Percentiles rank a stretch among this genome's conserved stretches.
Evolutionary conservation across 2,329 filamentous ascomycete genomes (phyloP).

Genomic region (Epichloe festucae): DNA sequence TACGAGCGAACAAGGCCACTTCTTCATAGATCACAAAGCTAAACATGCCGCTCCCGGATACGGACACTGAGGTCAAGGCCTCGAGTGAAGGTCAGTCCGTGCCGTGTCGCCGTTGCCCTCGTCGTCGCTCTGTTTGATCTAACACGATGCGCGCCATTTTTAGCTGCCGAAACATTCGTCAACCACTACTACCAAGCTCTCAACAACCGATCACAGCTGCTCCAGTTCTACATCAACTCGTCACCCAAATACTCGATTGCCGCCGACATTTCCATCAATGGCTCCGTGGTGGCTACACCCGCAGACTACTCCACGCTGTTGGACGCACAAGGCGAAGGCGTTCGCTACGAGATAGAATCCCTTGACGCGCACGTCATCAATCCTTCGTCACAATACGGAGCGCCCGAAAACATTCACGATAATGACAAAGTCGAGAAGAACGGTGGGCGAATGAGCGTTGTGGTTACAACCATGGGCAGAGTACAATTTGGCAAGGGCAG

Average conservation of each 20-base stretch:
- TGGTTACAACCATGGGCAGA: constrained; percentile 60
- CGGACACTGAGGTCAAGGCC: constrained; percentile 30
- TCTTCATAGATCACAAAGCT: neutral
- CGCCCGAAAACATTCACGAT: constrained; percentile 31
- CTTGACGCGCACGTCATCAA: constrained; percentile 72
- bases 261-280: constrained; percentile 70
- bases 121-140: neutral
- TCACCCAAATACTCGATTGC: constrained; percentile 39
- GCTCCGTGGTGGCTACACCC: constrained; percentile 49
- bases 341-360: constrained; percentile 60
- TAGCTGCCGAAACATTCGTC: constrained; percentile 60
- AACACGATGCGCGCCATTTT: neutral
- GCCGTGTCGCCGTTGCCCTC: neutral
- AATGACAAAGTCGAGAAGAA: constrained; percentile 32
- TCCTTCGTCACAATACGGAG: constrained; percentile 45
- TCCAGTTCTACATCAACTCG: constrained; percentile 57
- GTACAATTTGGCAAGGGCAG: constrained; percentile 54
- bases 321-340: constrained; percentile 42
- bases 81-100: constrained; percentile 31
- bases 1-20: neutral
- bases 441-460: constrained; percentile 51
- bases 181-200: constrained; percentile 66
- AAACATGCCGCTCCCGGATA: constrained; percentile 24
- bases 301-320: constrained; percentile 56
- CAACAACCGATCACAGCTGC: constrained; percentile 47